phyloP scores from a whole-genome alignment of 1,284 basidiomycete species.

The Fistulina hepatica region DNA sequence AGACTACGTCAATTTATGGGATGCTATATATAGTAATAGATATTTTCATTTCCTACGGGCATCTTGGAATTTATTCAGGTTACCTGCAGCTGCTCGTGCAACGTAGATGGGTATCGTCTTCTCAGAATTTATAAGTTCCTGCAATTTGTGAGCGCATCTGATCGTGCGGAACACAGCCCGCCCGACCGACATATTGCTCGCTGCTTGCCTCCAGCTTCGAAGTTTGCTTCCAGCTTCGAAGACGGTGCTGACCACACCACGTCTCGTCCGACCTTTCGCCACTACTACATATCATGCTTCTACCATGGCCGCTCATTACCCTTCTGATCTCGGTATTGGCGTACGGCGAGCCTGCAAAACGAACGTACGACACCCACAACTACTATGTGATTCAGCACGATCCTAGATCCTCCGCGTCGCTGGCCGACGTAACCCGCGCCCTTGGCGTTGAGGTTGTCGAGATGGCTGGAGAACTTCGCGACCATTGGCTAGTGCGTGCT shows the following conservation, averaged over 20 bases:
- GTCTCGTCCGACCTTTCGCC: neutral
- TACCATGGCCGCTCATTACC: conserved; percentile 26
- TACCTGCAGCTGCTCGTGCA: too few relatives aligned
- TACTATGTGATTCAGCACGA: conserved; percentile 84
- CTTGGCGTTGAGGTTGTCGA: conserved; percentile 85
- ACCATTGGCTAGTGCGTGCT: conserved; percentile 81
- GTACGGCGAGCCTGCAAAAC: conserved; percentile 30
- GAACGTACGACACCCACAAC: conserved; percentile 68
- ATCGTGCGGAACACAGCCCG: too few relatives aligned
- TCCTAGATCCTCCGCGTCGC: conserved; percentile 33
- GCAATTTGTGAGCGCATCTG: too few relatives aligned
- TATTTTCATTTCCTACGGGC: too few relatives aligned
- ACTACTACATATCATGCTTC: conserved; percentile 23
- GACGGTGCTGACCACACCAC: neutral
- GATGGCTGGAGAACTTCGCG: conserved; percentile 71
- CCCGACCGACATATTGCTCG: too few relatives aligned
- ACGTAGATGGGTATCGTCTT: too few relatives aligned
- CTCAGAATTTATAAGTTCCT: too few relatives aligned
- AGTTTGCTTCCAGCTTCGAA: too few relatives aligned
- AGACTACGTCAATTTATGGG: too few relatives aligned
- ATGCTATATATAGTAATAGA: too few relatives aligned
- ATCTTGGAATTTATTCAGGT: too few relatives aligned
- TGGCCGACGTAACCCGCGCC: conserved; percentile 44
- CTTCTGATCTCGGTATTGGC: conserved; percentile 22
- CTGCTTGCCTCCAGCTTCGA: too few relatives aligned